Percentiles rank a stretch among this genome's conserved stretches.
Conservation (phyloP, 2,329 filamentous ascomycete species). For the Neofusicoccum kwambonambiense region DNA sequence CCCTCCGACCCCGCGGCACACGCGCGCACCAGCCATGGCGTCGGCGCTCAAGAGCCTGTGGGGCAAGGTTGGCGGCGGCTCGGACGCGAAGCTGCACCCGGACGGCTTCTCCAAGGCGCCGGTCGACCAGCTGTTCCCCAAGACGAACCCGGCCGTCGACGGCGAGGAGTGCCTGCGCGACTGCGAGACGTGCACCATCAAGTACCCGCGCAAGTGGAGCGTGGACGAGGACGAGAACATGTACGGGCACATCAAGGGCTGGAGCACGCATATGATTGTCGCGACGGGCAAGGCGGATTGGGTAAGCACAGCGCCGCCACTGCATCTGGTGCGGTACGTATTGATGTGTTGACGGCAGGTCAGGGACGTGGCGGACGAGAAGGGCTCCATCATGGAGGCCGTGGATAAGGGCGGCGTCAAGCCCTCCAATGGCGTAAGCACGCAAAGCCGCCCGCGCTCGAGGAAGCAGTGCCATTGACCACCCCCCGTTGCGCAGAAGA, state of each 20-base stretch:
- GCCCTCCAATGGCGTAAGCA: slow-evolving; percentile 67
- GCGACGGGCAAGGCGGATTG: slow-evolving; percentile 96
- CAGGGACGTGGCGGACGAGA: slow-evolving; percentile 64
- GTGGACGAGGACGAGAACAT: slow-evolving; percentile 76
- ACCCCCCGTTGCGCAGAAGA: slow-evolving; percentile 51
- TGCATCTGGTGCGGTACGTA: slow-evolving; percentile 52
- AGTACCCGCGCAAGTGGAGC: slow-evolving; percentile 70
- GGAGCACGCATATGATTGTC: slow-evolving; percentile 85
- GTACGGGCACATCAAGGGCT: slow-evolving; percentile 82
- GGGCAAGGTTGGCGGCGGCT: slow-evolving; percentile 18
- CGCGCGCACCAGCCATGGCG: slow-evolving; percentile 26
- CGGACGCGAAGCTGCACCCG: neutral
- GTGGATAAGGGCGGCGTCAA: slow-evolving; percentile 52
- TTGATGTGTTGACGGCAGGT: slow-evolving; percentile 20
- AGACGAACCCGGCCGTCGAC: slow-evolving; percentile 72
- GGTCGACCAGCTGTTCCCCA: slow-evolving; percentile 63
- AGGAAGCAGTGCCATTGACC: neutral
- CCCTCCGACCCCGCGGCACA: too few species aligned
- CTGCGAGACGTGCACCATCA: slow-evolving; percentile 75
- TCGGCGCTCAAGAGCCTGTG: slow-evolving; percentile 37
- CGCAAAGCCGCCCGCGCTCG: neutral
- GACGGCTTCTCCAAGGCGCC: slow-evolving; percentile 31
- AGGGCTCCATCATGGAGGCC: slow-evolving; percentile 59
- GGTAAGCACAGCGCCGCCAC: slow-evolving; percentile 55
- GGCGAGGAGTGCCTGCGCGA: slow-evolving; percentile 88